A percentile compares a stretch with the other conserved stretches of the same genome.
These are phyloP conservation scores for Recurvomyces mirabilis DNA, from an alignment of 495 filamentous ascomycete genomes.

Conservation along the genomic window DNA sequence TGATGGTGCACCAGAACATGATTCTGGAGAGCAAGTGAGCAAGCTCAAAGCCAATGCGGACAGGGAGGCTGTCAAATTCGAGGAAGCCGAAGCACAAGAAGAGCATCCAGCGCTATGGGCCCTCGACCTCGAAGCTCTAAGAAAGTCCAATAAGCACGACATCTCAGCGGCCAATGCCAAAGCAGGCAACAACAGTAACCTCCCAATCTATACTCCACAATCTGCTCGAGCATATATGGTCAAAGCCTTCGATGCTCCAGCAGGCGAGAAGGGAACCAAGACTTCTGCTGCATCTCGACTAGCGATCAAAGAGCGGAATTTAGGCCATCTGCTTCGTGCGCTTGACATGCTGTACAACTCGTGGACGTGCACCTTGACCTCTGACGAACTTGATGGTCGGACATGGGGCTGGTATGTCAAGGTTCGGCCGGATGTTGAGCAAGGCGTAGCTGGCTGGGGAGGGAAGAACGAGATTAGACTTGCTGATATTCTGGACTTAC, in stretches of 20 bases:
- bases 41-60: background rate
- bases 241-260: slow-evolving; percentile 43
- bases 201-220: slow-evolving; percentile 60
- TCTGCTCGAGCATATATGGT: slow-evolving; percentile 49
- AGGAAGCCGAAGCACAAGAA: slow-evolving; percentile 2
- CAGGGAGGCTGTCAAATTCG: background rate
- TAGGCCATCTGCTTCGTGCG: slow-evolving; percentile 53
- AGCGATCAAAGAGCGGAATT: slow-evolving; percentile 52
- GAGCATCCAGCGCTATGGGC: slow-evolving; percentile 60
- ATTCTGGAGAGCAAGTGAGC: too few species aligned
- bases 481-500: slow-evolving; percentile 50
- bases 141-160: slow-evolving; percentile 32
- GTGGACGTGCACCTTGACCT: slow-evolving; percentile 48
- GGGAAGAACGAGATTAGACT: slow-evolving; percentile 62
- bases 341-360: slow-evolving; percentile 58
- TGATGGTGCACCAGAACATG: background rate
- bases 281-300: slow-evolving; percentile 30
- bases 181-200: slow-evolving; percentile 29
- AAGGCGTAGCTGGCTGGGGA: slow-evolving; percentile 66
- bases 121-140: slow-evolving; percentile 59
- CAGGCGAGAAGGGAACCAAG: slow-evolving; percentile 14
- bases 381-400: slow-evolving; percentile 55
- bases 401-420: slow-evolving; percentile 73
- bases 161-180: slow-evolving; percentile 4
- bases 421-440: slow-evolving; percentile 61